These are phyloP conservation scores for Suhomyces choctaworum DNA, from an alignment of 1,139 yeast genomes.

Conservation along the genomic window DNA sequence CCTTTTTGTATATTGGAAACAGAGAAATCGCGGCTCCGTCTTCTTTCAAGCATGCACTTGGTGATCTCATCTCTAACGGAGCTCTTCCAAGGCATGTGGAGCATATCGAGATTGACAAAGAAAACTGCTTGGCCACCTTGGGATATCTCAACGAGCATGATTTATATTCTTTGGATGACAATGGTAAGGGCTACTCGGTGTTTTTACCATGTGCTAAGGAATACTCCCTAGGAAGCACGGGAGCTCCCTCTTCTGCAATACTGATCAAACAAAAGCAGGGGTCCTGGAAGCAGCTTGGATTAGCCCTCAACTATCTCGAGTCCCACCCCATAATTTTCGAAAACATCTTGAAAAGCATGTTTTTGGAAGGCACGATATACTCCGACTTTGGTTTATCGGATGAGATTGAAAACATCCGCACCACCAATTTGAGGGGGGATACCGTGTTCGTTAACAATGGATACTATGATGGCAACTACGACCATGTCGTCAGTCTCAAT, in stretches of 20 bases:
- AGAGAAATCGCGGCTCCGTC: slow-evolving; percentile 48
- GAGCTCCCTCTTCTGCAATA: neutral
- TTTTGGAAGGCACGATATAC: slow-evolving; percentile 66
- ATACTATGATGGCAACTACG: slow-evolving; percentile 26
- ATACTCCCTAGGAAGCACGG: neutral
- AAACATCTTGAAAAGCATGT: slow-evolving; percentile 54
- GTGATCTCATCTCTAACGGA: slow-evolving; percentile 41
- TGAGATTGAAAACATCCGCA: slow-evolving; percentile 19
- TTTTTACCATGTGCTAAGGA: slow-evolving; percentile 71
- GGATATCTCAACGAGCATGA: slow-evolving; percentile 33
- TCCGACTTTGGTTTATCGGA: slow-evolving; percentile 51
- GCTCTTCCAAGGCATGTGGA: slow-evolving; percentile 32
- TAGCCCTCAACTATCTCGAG: slow-evolving; percentile 61
- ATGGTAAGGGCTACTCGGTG: slow-evolving; percentile 65
- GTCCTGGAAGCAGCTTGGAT: slow-evolving; percentile 70
- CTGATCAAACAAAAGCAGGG: slow-evolving; percentile 8
- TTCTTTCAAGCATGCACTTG: slow-evolving; percentile 38
- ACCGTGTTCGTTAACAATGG: slow-evolving; percentile 23
- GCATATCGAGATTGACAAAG: slow-evolving; percentile 34
- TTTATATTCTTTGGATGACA: slow-evolving; percentile 45
- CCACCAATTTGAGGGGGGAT: slow-evolving; percentile 43
- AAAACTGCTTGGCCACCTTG: slow-evolving; percentile 39
- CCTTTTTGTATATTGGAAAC: slow-evolving; percentile 63
- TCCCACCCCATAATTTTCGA: slow-evolving; percentile 52
- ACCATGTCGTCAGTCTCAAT: slow-evolving; percentile 30